Base-by-base conservation (phyloP, 2,329 filamentous ascomycete species). In the Neonectria sp. region DNA sequence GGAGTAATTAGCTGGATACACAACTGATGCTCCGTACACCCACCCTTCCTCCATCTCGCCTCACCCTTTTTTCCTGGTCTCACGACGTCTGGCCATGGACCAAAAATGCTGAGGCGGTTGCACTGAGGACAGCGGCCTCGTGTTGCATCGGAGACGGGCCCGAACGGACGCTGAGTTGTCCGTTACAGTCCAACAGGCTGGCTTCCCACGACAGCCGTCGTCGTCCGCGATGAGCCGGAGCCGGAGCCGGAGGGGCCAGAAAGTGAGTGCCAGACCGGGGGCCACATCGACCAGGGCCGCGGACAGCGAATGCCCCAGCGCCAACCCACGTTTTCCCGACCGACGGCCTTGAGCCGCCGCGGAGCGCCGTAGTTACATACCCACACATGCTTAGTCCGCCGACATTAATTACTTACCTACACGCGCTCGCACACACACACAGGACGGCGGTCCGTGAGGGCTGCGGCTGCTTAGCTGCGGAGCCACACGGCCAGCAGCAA, bases 311-410 rank as follows among this genome's bases (percentile, higher is more conserved):
- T 60, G 61, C 60, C 60, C 65, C 56, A 56, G 56, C 52, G 40
- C 63, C 55, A 68, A 60, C 68, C 73, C 70, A 75, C 63, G 65
- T 73, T 73, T 69, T 73, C 63, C 73, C 64, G 68, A 68, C 56
- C 59, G 37, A 52, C 58, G 55, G 63, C 60, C 49, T 59, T 61
- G 61, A 65, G 65, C 61, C 56, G 61, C 61, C 65, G 60, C 56
- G 52, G 62, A 65, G 55, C 49, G 43, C 49, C 48, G 35, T 63
- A n/a, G 48, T 29, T 11, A 43, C n/a, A 57, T 57, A 55, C 45
- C 57, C 56, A 37, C 37, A n/a, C 37, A n/a, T 13, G 35, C 37
- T 40, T 40, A n/a, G 37, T 40, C 37, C 37, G 56, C 51, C 51
- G 55, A 35, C 51, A 46, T 53, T 45, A 56, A 46, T 52, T 60